Conservation (phyloP, 495 filamentous ascomycete species). For the Pyronema domesticum region DNA sequence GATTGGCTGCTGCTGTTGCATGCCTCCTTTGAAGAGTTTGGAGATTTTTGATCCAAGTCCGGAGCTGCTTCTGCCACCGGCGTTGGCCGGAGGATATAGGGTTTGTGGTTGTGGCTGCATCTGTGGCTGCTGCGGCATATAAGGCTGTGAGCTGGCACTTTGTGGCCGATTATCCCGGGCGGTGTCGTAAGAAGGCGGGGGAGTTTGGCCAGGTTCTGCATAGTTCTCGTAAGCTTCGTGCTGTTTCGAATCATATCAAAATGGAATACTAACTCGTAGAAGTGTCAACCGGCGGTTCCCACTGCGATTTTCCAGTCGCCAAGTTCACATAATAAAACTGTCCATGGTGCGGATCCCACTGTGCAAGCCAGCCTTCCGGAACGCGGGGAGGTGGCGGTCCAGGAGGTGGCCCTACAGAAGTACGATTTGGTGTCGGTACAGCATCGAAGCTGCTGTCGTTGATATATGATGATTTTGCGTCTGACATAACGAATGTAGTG, state of each 20-base stretch:
- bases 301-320: constrained; percentile 18
- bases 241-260: too few relatives aligned
- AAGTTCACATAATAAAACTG: constrained; percentile 22
- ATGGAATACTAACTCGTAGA: neutral
- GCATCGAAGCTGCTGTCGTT: too few relatives aligned
- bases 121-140: constrained; percentile 1
- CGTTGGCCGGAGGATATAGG: neutral
- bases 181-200: neutral
- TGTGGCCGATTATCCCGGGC: neutral
- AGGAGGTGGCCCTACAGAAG: constrained; percentile 36
- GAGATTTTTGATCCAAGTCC: neutral
- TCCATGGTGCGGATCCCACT: constrained; percentile 16
- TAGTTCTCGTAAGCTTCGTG: too few relatives aligned
- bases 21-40: constrained; percentile 8
- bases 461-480: too few relatives aligned
- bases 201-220: neutral
- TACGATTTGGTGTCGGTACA: too few relatives aligned
- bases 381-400: constrained; percentile 77
- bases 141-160: neutral
- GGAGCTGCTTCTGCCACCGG: neutral
- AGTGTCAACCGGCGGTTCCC: constrained; percentile 10
- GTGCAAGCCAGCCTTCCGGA: constrained; percentile 56
- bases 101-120: neutral
- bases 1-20: neutral
- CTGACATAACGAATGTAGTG: neutral